phyloP scores from a whole-genome alignment of 108 stramenopile species.

The Schizochytrium sp. region DNA sequence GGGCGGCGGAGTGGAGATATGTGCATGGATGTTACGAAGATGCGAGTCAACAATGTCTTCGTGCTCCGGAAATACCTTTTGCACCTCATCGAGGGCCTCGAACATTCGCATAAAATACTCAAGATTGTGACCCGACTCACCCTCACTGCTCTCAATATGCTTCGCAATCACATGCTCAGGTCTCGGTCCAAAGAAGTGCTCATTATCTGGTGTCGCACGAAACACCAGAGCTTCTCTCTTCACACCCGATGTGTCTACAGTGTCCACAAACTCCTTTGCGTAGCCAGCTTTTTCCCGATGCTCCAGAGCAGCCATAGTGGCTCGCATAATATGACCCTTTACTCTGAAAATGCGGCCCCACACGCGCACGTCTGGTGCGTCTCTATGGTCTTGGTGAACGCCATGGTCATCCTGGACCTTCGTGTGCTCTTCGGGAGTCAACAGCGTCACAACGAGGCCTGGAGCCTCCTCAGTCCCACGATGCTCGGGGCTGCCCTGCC shows the following conservation, averaged over 20 bases:
- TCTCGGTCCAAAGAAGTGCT: slow-evolving; percentile 20
- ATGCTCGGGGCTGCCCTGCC: slow-evolving; percentile 61
- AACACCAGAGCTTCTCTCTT: slow-evolving; percentile 24
- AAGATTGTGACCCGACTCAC: slow-evolving; percentile 18
- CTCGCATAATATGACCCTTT: background rate
- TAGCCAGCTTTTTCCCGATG: slow-evolving; percentile 57
- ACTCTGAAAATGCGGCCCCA: slow-evolving; percentile 27
- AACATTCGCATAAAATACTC: slow-evolving; percentile 53
- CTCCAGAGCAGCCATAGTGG: slow-evolving; percentile 38
- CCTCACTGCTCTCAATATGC: background rate
- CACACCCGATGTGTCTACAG: background rate
- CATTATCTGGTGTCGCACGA: slow-evolving; percentile 20
- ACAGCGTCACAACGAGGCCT: slow-evolving; percentile 51
- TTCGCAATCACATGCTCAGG: slow-evolving; percentile 24
- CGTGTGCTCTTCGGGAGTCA: background rate
- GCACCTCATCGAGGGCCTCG: background rate
- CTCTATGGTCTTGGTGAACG: too few species aligned
- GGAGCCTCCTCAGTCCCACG: slow-evolving; percentile 37
- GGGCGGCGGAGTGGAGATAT: background rate
- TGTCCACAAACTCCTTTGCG: background rate
- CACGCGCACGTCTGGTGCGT: background rate
- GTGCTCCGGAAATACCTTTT: slow-evolving; percentile 6
- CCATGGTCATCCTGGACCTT: background rate
- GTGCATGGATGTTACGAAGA: slow-evolving; percentile 1
- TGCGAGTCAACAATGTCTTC: slow-evolving; percentile 15